Evolutionary conservation across 257 asterid genomes (phyloP).

Genomic region (Henckelia pumila): DNA sequence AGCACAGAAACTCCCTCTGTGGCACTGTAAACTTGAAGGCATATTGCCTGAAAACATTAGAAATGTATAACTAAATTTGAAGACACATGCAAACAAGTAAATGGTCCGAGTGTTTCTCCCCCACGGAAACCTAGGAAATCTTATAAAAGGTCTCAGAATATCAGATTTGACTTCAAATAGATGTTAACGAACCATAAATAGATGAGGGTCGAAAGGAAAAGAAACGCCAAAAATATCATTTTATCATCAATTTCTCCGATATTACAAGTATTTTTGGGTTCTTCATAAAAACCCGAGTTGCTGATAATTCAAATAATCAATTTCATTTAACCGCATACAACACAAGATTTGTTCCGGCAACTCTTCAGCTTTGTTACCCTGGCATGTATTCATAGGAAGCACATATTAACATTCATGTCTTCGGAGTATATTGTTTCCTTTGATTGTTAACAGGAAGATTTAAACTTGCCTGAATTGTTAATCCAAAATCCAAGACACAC

Average conservation of each 20-base stretch:
- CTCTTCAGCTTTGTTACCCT: constrained; percentile 95
- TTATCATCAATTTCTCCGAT: not conserved
- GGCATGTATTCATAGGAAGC: constrained; percentile 27
- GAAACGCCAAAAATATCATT: not conserved
- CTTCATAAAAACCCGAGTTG: constrained; percentile 51
- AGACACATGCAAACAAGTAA: not conserved
- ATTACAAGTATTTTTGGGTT: constrained; percentile 34
- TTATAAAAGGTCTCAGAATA: not conserved
- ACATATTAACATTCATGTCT: constrained; percentile 1
- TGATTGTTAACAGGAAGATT: not conserved
- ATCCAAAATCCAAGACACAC: constrained; percentile 79
- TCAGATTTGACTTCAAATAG: not conserved
- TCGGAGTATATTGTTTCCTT: not conserved
- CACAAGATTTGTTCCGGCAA: constrained; percentile 92
- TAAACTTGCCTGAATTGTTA: constrained; percentile 75
- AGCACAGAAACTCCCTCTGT: not conserved
- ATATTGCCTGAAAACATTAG: not conserved
- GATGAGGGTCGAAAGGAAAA: not conserved
- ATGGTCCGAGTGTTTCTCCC: not conserved
- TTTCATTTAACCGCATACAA: constrained; percentile 79
- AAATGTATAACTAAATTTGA: not conserved
- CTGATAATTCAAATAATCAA: constrained; percentile 73
- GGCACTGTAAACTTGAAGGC: not conserved
- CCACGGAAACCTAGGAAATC: not conserved
- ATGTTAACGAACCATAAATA: not conserved